These are phyloP conservation scores for Alternaria brassicicola DNA, from an alignment of 2,329 filamentous ascomycete genomes.

Conservation along the genomic window DNA sequence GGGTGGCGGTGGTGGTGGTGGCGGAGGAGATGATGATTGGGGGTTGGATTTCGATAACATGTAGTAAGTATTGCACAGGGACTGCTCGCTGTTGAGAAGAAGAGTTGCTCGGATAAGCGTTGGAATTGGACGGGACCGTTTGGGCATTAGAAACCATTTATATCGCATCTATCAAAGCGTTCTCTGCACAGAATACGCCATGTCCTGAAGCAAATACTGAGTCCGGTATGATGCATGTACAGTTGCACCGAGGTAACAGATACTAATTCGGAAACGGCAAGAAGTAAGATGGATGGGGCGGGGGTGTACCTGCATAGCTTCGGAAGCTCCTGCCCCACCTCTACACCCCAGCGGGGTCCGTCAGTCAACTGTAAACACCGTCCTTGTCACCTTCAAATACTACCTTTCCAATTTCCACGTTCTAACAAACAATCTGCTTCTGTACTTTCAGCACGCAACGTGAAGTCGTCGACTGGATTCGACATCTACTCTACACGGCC, in stretches of 20 bases:
- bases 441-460: not conserved
- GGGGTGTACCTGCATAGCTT: not conserved
- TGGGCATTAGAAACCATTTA: not conserved
- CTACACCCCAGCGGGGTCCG: not conserved
- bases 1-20: constrained; percentile 37
- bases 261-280: not conserved
- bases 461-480: not conserved
- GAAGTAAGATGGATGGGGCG: not conserved
- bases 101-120: not conserved
- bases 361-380: not conserved
- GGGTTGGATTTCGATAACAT: constrained; percentile 52
- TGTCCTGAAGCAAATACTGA: not conserved
- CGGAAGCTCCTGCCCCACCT: constrained; percentile 1
- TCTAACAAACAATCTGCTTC: not conserved
- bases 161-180: not conserved
- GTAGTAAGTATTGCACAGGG: constrained; percentile 20
- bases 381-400: not conserved
- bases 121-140: not conserved
- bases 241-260: not conserved
- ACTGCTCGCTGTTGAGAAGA: not conserved
- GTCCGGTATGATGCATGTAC: not conserved
- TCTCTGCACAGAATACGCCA: not conserved
- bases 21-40: constrained; percentile 47
- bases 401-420: not conserved
- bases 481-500: not conserved